Evolutionary conservation across 1,284 basidiomycete species (phyloP).

Genomic region (Phylloporus gajari): DNA sequence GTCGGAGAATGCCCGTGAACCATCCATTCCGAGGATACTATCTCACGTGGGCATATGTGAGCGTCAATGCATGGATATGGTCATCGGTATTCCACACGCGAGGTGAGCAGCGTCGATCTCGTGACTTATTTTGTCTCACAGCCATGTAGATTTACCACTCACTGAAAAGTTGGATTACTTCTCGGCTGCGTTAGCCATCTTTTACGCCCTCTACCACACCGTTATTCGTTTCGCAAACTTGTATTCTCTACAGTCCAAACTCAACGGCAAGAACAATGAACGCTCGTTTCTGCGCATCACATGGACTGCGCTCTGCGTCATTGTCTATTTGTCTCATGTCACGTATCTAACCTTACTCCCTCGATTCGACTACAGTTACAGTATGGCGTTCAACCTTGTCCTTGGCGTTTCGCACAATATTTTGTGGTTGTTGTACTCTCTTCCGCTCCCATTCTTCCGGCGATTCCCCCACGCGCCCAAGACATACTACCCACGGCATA

Average conservation of each 20-base stretch:
- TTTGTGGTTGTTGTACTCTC: constrained; percentile 85
- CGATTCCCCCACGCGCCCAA: constrained; percentile 65
- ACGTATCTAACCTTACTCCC: constrained; percentile 81
- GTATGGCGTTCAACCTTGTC: constrained; percentile 87
- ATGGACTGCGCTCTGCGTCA: constrained; percentile 60
- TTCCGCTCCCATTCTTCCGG: constrained; percentile 59
- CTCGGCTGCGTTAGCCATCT: constrained; percentile 86
- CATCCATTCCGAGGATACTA: constrained; percentile 83
- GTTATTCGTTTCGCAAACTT: constrained; percentile 83
- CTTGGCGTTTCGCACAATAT: constrained; percentile 84
- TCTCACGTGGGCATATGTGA: constrained; percentile 73
- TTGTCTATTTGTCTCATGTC: constrained; percentile 74
- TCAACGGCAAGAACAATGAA: constrained; percentile 9
- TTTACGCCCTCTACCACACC: constrained; percentile 80
- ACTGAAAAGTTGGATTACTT: constrained; percentile 98
- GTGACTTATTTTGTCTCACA: constrained; percentile 19
- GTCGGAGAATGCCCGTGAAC: constrained; percentile 56
- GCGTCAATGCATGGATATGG: constrained; percentile 95
- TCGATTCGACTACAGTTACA: constrained; percentile 95
- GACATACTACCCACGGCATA: constrained; percentile 65
- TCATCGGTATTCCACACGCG: constrained; percentile 92
- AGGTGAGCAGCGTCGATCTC: constrained; percentile 59
- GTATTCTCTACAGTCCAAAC: constrained; percentile 55
- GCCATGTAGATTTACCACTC: constrained; percentile 71
- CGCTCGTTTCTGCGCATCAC: constrained; percentile 31